Conservation (phyloP, 371 early-diverging fungal species). For the Amoeboaphelidium protococcarum region DNA sequence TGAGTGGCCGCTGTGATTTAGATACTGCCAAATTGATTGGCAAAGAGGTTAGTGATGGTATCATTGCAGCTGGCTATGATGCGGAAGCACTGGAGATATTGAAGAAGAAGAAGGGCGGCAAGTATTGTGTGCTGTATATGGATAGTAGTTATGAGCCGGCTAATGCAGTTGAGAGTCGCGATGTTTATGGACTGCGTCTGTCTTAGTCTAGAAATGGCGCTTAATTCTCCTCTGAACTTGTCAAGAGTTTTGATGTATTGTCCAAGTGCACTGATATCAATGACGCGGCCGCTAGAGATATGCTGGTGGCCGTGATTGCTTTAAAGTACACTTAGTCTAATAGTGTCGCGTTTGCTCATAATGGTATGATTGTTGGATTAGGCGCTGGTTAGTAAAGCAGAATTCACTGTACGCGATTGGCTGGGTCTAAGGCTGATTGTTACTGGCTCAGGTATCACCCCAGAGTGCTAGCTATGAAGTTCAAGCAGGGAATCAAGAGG, state of each 20-base stretch:
- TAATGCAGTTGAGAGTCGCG: constrained; percentile 52
- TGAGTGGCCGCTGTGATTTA: constrained; percentile 61
- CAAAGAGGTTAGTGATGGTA: constrained; percentile 30
- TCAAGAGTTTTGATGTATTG: constrained; percentile 61
- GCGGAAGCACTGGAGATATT: constrained; percentile 67
- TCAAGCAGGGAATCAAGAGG: constrained; percentile 63
- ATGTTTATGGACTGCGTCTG: constrained; percentile 72
- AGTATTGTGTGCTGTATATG: constrained; percentile 79
- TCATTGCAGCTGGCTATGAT: constrained; percentile 69
- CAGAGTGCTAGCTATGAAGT: constrained; percentile 44
- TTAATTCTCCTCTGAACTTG: constrained; percentile 37
- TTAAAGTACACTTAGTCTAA: constrained; percentile 94
- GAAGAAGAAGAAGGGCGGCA: constrained; percentile 80
- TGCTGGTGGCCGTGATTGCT: constrained; percentile 85
- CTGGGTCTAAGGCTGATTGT: constrained; percentile 94
- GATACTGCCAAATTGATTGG: constrained; percentile 83
- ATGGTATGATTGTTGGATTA: constrained; percentile 90
- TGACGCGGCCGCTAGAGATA: constrained; percentile 39
- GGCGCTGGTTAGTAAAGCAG: constrained; percentile 95
- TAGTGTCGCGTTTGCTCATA: constrained; percentile 88
- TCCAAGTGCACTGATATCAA: constrained; percentile 43
- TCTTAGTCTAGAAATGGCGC: constrained; percentile 71
- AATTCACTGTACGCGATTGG: constrained; percentile 89
- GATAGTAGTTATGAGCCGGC: constrained; percentile 62
- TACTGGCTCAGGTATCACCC: constrained; percentile 93